These are phyloP conservation scores for Mallotus nudiflorus DNA, from an alignment of 345 rosid species.

Conservation along the genomic window DNA sequence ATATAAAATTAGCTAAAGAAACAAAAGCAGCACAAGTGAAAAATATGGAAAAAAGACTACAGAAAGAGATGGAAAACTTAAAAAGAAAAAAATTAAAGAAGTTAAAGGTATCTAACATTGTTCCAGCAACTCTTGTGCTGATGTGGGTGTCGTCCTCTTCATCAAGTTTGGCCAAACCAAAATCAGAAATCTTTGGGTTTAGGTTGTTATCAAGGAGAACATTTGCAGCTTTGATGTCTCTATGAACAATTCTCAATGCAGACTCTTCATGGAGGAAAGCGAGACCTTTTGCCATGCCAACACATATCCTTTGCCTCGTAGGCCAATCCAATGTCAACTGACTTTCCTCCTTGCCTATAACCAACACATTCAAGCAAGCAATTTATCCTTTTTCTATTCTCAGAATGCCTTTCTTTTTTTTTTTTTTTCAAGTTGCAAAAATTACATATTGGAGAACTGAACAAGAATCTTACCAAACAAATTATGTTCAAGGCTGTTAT, in stretches of 20 bases:
- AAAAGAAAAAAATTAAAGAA: no score
- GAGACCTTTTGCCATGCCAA: conserved; percentile 25
- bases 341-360: conserved; percentile 1
- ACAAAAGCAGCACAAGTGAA: no score
- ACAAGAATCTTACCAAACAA: conserved; percentile 29
- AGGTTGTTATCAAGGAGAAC: conserved; percentile 20
- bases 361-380: background rate
- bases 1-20: no score
- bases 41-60: background rate
- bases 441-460: background rate
- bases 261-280: conserved; percentile 27
- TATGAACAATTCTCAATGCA: conserved; percentile 16
- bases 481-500: conserved; percentile 31
- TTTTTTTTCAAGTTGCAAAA: background rate
- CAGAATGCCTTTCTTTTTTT: background rate
- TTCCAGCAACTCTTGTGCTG: conserved; percentile 27
- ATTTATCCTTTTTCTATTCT: background rate
- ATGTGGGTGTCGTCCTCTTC: conserved; percentile 26
- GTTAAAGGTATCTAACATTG: conserved; percentile 9
- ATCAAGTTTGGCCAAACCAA: conserved; percentile 24
- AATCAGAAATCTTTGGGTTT: conserved; percentile 17
- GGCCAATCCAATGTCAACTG: conserved; percentile 17
- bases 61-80: background rate
- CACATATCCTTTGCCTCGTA: conserved; percentile 9
- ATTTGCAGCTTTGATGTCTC: conserved; percentile 26